Base-by-base conservation (phyloP, 371 early-diverging fungal species). In the Blakeslea trispora region DNA sequence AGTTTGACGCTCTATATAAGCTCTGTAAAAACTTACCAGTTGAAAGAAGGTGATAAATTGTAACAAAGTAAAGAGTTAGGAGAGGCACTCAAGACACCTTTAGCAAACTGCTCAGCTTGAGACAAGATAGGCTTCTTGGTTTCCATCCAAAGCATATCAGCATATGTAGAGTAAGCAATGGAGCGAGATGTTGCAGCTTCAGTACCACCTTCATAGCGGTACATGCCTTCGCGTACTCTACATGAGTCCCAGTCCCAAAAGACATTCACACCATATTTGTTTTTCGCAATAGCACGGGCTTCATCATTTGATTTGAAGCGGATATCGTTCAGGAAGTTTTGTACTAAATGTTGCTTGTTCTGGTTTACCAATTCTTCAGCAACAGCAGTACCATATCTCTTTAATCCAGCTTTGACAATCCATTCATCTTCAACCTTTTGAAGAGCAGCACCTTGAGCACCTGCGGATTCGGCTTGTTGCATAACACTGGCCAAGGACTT, bases 91-190 rank as follows among this genome's bases (percentile, higher is more conserved):
- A 77, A 59, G 28, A 97, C 98, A 63, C 95, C 95, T 51, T 79
- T 72, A 40, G 97, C 63, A 74, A 97, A 98, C 72, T 96, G 89
- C 66, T 89, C 84, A 52, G 99, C 97, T 77, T 98, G 99, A 45
- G 82, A 65, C 57, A 86, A 81, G 63, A 95, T 93, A 34, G 99
- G 98, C 69, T 88, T 92, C 74, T 89, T 91, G 57, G 97, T 95
- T 79, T 98, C 97, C 97, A 97, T 97, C 99, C 97, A 98, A 39
- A 97, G 72, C 65, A 97, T 80, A 77, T 98, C 99, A 64, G 92
- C 86, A 81, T 96, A 97, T 10, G 89, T 90, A 53, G 95, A 88
- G 66, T 89, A 98, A 48, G 94, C 93, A 52, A 90, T 79, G 46
- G 93, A 90, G 67, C 98, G 92, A 72, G 85, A 83, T 61, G 90